phyloP scores from a whole-genome alignment of 2,329 filamentous ascomycete species.

The Cladosporium sp. region DNA sequence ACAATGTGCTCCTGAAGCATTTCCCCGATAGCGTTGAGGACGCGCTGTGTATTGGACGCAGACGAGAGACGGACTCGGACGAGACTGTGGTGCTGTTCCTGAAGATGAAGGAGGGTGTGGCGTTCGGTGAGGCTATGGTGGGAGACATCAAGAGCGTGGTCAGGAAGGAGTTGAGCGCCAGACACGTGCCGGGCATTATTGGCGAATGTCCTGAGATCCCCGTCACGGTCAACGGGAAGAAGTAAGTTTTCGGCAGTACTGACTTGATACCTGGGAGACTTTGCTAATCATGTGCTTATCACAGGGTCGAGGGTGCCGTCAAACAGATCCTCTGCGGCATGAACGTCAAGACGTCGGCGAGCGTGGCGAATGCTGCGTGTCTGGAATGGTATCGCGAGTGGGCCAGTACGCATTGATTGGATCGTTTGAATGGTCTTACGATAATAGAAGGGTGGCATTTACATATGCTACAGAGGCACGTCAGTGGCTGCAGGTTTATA shows the following conservation, averaged over 20 bases:
- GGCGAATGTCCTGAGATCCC: slow-evolving; percentile 84
- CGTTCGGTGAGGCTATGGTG: slow-evolving; percentile 58
- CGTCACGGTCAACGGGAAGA: slow-evolving; percentile 92
- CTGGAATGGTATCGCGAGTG: slow-evolving; percentile 84
- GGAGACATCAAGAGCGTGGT: slow-evolving; percentile 63
- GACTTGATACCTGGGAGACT: not conserved
- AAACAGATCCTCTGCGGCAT: slow-evolving; percentile 92
- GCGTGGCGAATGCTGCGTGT: slow-evolving; percentile 87
- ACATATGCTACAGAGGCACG: too few species aligned
- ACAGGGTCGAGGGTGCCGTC: slow-evolving; percentile 77
- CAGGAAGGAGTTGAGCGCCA: slow-evolving; percentile 73
- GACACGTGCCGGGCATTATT: slow-evolving; percentile 82
- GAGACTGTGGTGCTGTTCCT: slow-evolving; percentile 88
- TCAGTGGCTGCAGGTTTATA: too few species aligned
- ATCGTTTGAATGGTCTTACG: too few species aligned
- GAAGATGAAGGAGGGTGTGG: slow-evolving; percentile 61
- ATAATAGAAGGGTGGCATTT: too few species aligned
- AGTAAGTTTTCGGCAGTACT: slow-evolving; percentile 51
- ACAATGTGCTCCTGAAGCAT: slow-evolving; percentile 84
- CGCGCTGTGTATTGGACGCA: slow-evolving; percentile 78
- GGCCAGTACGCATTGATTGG: slow-evolving; percentile 51
- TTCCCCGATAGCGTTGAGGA: slow-evolving; percentile 78
- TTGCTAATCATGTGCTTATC: not conserved
- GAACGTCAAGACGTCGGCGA: slow-evolving; percentile 82
- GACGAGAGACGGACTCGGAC: slow-evolving; percentile 67